Evolutionary conservation across 139 green algal species (phyloP).

Genomic region (Asterochloris sp.): DNA sequence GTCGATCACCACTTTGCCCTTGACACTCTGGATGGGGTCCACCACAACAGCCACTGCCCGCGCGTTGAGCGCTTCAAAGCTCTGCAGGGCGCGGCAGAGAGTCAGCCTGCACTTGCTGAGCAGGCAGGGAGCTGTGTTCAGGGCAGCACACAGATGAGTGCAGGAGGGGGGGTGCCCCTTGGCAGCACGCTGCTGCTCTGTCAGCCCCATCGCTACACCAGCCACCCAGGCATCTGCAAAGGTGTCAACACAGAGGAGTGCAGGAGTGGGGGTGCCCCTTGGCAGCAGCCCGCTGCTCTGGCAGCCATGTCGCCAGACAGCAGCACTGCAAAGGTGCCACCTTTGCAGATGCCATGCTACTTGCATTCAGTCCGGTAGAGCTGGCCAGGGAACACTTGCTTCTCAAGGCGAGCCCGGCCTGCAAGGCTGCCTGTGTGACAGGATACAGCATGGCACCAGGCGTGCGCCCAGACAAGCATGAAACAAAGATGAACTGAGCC

Average conservation of each 20-base stretch:
- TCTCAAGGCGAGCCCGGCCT: not conserved
- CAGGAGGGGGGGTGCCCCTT: not conserved
- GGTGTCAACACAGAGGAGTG: not conserved
- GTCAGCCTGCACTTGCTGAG: not conserved
- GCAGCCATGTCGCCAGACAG: too few species aligned
- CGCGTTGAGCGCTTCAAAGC: conserved; percentile 96
- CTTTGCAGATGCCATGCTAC: too few species aligned
- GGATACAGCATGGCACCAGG: too few species aligned
- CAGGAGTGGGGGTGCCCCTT: not conserved
- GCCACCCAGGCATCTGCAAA: too few species aligned
- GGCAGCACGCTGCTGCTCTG: too few species aligned
- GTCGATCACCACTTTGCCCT: conserved; percentile 96
- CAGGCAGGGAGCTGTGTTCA: not conserved
- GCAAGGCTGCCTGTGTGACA: not conserved
- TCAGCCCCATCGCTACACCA: too few species aligned
- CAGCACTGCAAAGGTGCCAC: too few species aligned
- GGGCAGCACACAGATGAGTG: not conserved
- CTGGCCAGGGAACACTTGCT: too few species aligned
- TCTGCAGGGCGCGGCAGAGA: conserved; percentile 36
- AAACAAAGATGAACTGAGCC: not conserved
- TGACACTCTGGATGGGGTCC: conserved; percentile 97
- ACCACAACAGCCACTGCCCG: conserved; percentile 96
- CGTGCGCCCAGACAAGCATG: too few species aligned
- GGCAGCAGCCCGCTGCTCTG: too few species aligned
- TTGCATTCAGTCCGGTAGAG: too few species aligned